Evolutionary conservation across 1,139 yeast genomes (phyloP), one percentile per base, ranked within the genome.

Genomic region (Blastobotrys ciferrii): DNA sequence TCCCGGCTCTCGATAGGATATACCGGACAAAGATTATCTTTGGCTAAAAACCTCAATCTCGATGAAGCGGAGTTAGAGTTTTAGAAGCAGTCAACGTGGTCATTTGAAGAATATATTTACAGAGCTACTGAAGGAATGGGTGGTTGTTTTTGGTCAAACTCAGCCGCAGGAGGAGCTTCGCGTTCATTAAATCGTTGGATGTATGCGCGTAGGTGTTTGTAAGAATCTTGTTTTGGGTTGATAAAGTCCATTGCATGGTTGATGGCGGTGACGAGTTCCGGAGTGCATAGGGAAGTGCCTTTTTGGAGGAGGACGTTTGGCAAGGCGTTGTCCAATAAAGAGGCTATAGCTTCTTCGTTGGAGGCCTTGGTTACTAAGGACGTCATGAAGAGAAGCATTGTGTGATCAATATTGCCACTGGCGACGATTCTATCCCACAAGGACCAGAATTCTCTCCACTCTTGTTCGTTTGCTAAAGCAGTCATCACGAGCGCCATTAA

Each of bases 371-470:
- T 60, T 2, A 67, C 66, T 40, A 67, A 51, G 1, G 70, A 59
- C 1, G 61, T 50, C 43, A 61, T 58, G n/a, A 56, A 52, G 18
- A 58, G 59, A 25, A 62, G 49, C 14, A 65, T 46, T 11, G 50
- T 55, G 6, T 50, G 35, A 35, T 60, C 64, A 4, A 61, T 42
- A 23, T 47, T 40, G 15, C 53, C 49, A 13, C 46, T 36, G 3
- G 52, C 47, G 12, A 53, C 35, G 4, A 63, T 53, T 11, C 57
- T 50, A 15, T 62, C 61, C 55, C 72, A 56, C 2, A 71, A 55
- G 2, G 61, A 55, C 64, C 70, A 69, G 48, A 72, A 65, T 20
- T 62, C 57, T 12, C 54, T 54, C 71, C 73, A 72, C n/a, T 62
- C 58, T 17, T 57, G 55, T n/a, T 67, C 63, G 51, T 73, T 73